phyloP scores from a whole-genome alignment of 169 alveolate genomes.

The Pseudocohnilembus persalinus region DNA sequence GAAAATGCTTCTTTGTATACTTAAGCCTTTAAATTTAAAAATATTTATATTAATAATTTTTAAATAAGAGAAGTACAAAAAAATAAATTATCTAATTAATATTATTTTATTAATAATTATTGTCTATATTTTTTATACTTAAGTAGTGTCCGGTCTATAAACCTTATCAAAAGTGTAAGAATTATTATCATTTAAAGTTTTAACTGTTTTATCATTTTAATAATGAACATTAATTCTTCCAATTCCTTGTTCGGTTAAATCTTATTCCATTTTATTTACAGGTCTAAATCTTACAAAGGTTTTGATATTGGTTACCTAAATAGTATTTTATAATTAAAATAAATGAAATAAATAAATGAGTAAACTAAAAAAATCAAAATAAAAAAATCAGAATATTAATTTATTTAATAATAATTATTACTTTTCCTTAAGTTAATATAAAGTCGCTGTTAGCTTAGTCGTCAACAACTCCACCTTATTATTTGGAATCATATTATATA shows the following conservation, averaged over 20 bases:
- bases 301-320: slow-evolving; percentile 25
- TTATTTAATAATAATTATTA: no score
- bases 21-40: slow-evolving; percentile 39
- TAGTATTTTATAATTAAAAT: no score
- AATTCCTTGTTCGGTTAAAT: slow-evolving; percentile 17
- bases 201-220: slow-evolving; percentile 25
- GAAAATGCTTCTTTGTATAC: slow-evolving; percentile 66
- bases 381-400: no score
- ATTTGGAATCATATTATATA: no score
- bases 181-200: slow-evolving; percentile 18
- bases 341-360: no score
- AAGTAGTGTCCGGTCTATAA: slow-evolving; percentile 31
- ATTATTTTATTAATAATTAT: not conserved
- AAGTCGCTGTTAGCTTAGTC: no score
- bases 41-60: not conserved
- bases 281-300: slow-evolving; percentile 58
- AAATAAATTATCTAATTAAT: not conserved
- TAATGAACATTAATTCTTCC: slow-evolving; percentile 26
- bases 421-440: no score
- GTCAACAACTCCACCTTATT: no score
- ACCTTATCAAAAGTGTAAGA: slow-evolving; percentile 74
- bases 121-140: not conserved
- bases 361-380: no score
- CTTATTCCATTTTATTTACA: slow-evolving; percentile 27
- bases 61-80: not conserved